Percentiles rank a stretch among this genome's conserved stretches.
Evolutionary conservation across 768 basidiomycete genomes (phyloP).

Genomic region (Pisolithus tinctorius): DNA sequence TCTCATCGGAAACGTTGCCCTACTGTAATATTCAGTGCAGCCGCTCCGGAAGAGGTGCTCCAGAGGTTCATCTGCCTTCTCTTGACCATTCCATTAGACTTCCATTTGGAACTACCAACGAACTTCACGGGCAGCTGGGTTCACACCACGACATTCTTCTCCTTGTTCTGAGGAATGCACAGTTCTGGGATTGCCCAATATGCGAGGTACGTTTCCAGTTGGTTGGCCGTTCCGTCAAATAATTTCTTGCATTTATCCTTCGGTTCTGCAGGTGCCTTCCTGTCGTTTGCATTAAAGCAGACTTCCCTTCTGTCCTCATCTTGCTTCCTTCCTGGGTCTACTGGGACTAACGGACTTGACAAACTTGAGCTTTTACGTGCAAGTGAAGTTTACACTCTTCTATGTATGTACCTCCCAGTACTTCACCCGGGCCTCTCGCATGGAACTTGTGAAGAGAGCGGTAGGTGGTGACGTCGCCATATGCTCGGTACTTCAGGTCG

Average conservation of each 20-base stretch:
- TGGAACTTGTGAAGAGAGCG: constrained; percentile 48
- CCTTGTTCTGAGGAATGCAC: constrained; percentile 44
- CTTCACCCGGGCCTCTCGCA: constrained; percentile 39
- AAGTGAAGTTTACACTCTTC: constrained; percentile 35
- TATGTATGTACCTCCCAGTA: constrained; percentile 60
- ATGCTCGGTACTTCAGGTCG: constrained; percentile 8
- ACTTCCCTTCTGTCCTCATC: constrained; percentile 13
- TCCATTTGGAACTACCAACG: constrained; percentile 1
- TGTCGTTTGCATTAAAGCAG: constrained; percentile 28
- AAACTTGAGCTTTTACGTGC: constrained; percentile 7
- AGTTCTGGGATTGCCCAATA: constrained; percentile 66
- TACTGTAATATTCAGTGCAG: constrained; percentile 24
- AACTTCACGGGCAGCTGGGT: constrained; percentile 10
- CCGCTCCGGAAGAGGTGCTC: constrained; percentile 37
- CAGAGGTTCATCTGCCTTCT: constrained; percentile 34
- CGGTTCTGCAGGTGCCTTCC: constrained; percentile 35
- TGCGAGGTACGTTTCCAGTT: constrained; percentile 43
- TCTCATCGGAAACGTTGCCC: not conserved
- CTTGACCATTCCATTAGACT: constrained; percentile 19
- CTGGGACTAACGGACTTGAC: constrained; percentile 6
- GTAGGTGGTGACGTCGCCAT: constrained; percentile 41
- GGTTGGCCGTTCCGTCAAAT: not conserved
- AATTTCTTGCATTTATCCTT: not conserved
- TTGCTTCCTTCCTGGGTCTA: constrained; percentile 1
- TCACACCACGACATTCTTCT: constrained; percentile 20